Evolutionary conservation across 2,329 filamentous ascomycete genomes (phyloP).

Genomic region (Corynespora cassiicola): DNA sequence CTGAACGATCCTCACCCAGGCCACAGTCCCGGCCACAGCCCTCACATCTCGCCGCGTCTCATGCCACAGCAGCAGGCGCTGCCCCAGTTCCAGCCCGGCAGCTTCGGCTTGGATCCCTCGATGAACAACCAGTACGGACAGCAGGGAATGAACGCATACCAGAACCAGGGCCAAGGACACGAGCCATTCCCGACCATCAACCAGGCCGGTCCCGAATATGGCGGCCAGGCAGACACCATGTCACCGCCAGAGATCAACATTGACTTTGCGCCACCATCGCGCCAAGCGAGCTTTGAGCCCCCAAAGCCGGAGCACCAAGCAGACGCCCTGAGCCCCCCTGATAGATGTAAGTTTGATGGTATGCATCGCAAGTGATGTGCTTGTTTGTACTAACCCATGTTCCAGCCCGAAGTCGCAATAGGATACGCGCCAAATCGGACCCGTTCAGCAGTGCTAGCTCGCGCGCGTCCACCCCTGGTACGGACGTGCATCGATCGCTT

Average conservation of each 20-base stretch:
- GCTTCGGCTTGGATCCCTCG: slow-evolving; percentile 55
- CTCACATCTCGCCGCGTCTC: slow-evolving; percentile 71
- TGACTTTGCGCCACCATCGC: slow-evolving; percentile 81
- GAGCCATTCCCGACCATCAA: slow-evolving; percentile 58
- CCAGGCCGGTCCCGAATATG: slow-evolving; percentile 64
- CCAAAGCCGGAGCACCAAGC: slow-evolving; percentile 67
- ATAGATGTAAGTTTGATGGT: slow-evolving; percentile 63
- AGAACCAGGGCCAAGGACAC: slow-evolving; percentile 51
- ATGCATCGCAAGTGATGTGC: slow-evolving; percentile 18
- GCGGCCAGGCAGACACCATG: slow-evolving; percentile 76
- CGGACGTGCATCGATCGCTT: slow-evolving; percentile 43
- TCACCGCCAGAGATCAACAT: slow-evolving; percentile 95
- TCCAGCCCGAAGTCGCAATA: slow-evolving; percentile 60
- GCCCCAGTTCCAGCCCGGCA: slow-evolving; percentile 55
- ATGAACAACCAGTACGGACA: slow-evolving; percentile 56
- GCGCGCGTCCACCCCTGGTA: slow-evolving; percentile 51
- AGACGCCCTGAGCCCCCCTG: slow-evolving; percentile 84
- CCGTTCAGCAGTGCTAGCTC: slow-evolving; percentile 59
- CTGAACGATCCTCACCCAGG: slow-evolving; percentile 57
- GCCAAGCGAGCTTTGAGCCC: slow-evolving; percentile 70
- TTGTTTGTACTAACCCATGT: slow-evolving; percentile 21
- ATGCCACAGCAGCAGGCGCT: slow-evolving; percentile 74
- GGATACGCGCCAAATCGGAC: slow-evolving; percentile 67
- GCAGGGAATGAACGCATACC: slow-evolving; percentile 59
- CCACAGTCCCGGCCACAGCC: slow-evolving; percentile 71